Percentiles rank a stretch among this genome's conserved stretches.
phyloP scores from a whole-genome alignment of 495 filamentous ascomycete genomes.

The Penicillium antarcticum region DNA sequence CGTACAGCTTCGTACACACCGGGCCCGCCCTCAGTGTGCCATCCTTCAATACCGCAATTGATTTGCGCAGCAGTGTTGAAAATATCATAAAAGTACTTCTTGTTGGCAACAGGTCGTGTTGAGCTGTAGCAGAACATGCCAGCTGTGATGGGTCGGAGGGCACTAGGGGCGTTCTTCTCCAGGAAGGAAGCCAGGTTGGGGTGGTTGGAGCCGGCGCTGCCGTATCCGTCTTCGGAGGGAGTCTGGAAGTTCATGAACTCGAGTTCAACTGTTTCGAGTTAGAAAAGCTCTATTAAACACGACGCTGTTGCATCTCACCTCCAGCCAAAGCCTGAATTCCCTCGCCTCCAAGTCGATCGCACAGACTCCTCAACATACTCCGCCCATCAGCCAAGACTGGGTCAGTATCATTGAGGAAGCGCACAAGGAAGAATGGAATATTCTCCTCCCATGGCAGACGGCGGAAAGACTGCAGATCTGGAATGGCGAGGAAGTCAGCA shows the following conservation, averaged over 20 bases:
- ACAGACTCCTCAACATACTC: conserved; percentile 60
- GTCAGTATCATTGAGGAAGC: conserved; percentile 57
- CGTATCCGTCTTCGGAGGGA: conserved; percentile 44
- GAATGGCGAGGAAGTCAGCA: conserved; percentile 74
- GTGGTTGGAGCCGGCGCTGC: conserved; percentile 43
- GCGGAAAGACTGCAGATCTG: conserved; percentile 72
- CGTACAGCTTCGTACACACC: conserved; percentile 83
- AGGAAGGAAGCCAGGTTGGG: conserved; percentile 67
- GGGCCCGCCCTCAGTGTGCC: conserved; percentile 91
- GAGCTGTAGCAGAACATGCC: conserved; percentile 94
- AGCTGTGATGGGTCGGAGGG: conserved; percentile 71
- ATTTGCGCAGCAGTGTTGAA: conserved; percentile 74
- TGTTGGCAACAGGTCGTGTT: conserved; percentile 79
- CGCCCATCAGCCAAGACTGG: conserved; percentile 74
- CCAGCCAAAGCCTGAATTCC: conserved; percentile 78
- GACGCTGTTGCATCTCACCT: conserved; percentile 46
- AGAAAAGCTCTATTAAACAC: neutral
- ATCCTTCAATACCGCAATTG: conserved; percentile 77
- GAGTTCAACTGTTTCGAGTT: conserved; percentile 64
- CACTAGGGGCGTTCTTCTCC: conserved; percentile 58
- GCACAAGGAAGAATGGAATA: conserved; percentile 87
- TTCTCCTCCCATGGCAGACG: conserved; percentile 88
- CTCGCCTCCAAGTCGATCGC: conserved; percentile 58
- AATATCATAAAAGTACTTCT: conserved; percentile 87
- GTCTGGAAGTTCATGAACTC: conserved; percentile 89